Evolutionary conservation across 176 grass and related monocot genomes (phyloP), one percentile per base, ranked within the genome.

Genomic region (Areca catechu): DNA sequence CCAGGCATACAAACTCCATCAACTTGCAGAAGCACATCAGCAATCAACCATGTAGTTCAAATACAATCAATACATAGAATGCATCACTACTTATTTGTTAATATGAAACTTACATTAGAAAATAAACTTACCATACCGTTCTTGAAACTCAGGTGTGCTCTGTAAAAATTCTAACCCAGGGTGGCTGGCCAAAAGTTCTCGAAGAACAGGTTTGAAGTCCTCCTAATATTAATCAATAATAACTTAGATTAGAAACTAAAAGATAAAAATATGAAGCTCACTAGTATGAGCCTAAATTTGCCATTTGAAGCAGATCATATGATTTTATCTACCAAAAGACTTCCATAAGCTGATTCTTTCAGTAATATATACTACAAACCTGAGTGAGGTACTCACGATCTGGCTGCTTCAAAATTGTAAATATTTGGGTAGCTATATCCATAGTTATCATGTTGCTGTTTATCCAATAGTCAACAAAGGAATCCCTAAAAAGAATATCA

Each of bases 71-170:
- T 5, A 29, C 1, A 29, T 29, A 29, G 5, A 29, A 29, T 29
- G 27, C 27, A 29, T 29, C 27, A 5, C 27, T 29, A 29, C 27
- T 29, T 29, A 29, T 29, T 29, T 29, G 27, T 29, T 27, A 5
- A 29, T 29, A 65, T 63, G 37, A 43, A 60, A 16, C 27, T 28
- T 24, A 43, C 16, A 53, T 48, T 22, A 5, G 18, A 14, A 29
- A 49, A 50, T 34, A 51, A 18, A 7, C 62, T 82, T 82, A 92
- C 88, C 79, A 78, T 98, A 98, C 92, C 93, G 85, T 80, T 98
- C 87, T 67, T 98, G 93, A 89, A 98, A 98, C 54, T 98, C 93
- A 29, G 84, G 83, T 64, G 93, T 98, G 53, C 71, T 88, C 70
- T 98, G 89, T 66, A 98, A 79, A 67, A 98, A 98, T 56, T 98